Conservation (phyloP, 495 filamentous ascomycete species). For the Pyrenula aspistea region DNA sequence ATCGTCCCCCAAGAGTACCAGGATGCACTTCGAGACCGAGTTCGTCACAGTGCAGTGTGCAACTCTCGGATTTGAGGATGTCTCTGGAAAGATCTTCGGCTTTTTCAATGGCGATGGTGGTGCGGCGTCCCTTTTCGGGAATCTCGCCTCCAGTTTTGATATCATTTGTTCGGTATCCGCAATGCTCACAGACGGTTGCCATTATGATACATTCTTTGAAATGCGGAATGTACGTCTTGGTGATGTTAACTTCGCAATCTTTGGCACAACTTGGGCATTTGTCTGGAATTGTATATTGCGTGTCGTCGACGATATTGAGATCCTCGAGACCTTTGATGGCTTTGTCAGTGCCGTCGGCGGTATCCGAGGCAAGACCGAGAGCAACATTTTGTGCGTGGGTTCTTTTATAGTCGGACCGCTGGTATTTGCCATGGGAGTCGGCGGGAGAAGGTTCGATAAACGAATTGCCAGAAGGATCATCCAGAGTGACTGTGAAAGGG, state of each 20-base stretch:
- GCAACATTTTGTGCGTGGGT: conserved; percentile 74
- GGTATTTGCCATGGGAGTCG: conserved; percentile 65
- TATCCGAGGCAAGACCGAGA: conserved; percentile 52
- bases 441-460: conserved; percentile 81
- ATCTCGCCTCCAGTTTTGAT: conserved; percentile 93
- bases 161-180: conserved; percentile 90
- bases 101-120: conserved; percentile 62
- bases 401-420: conserved; percentile 65
- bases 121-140: conserved; percentile 73
- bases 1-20: conserved; percentile 88
- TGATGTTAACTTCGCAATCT: conserved; percentile 76
- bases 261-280: conserved; percentile 83
- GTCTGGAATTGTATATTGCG: conserved; percentile 82
- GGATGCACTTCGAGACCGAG: conserved; percentile 74
- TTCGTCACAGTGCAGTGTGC: conserved; percentile 71
- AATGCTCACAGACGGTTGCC: conserved; percentile 76
- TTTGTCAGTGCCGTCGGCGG: conserved; percentile 12
- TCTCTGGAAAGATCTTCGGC: conserved; percentile 76
- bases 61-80: conserved; percentile 93
- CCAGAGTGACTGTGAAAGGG: conserved; percentile 76
- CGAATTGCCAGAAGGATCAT: conserved; percentile 94
- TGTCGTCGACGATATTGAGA: conserved; percentile 73
- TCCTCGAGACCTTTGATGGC: conserved; percentile 29
- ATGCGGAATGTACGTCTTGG: conserved; percentile 90
- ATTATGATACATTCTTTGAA: conserved; percentile 94